Percentiles rank a stretch among this genome's conserved stretches.
Conservation (phyloP, 2,329 filamentous ascomycete species). For the Beauveria sp. region DNA sequence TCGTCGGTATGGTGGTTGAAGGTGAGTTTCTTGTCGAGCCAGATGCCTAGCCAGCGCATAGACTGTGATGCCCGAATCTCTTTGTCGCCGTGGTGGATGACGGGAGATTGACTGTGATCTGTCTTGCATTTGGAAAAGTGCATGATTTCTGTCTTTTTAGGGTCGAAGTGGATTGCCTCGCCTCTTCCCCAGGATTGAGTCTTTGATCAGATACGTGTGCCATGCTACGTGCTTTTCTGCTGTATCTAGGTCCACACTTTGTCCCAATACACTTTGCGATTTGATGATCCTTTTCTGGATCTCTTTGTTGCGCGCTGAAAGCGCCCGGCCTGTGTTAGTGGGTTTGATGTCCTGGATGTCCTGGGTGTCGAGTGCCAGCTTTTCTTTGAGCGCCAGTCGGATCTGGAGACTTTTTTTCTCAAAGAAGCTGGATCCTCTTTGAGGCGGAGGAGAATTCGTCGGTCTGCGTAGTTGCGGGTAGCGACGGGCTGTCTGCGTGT, state of each 20-base stretch:
- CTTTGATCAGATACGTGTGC: neutral
- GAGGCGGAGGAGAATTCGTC: too few relatives aligned
- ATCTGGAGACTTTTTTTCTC: too few relatives aligned
- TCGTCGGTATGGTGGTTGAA: neutral
- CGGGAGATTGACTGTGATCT: neutral
- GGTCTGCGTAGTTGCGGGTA: too few relatives aligned
- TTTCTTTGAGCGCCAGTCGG: too few relatives aligned
- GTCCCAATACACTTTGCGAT: neutral
- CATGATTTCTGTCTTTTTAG: neutral
- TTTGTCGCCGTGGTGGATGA: conserved; percentile 4
- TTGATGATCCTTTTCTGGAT: neutral
- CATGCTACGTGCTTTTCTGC: neutral
- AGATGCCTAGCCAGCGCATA: neutral
- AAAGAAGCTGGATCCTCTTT: too few relatives aligned
- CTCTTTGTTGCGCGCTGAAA: too few relatives aligned
- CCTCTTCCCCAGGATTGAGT: conserved; percentile 1
- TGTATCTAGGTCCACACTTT: neutral
- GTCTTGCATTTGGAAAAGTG: neutral
- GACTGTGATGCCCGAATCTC: neutral
- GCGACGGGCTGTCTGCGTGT: too few relatives aligned
- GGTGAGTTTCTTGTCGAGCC: conserved; percentile 9
- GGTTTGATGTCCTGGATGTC: too few relatives aligned
- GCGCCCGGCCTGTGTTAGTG: too few relatives aligned
- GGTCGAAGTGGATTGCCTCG: conserved; percentile 3
- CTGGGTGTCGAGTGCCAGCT: too few relatives aligned